Evolutionary conservation across 441 rosid species (phyloP).

Genomic region (Gossypium gossypioides): DNA sequence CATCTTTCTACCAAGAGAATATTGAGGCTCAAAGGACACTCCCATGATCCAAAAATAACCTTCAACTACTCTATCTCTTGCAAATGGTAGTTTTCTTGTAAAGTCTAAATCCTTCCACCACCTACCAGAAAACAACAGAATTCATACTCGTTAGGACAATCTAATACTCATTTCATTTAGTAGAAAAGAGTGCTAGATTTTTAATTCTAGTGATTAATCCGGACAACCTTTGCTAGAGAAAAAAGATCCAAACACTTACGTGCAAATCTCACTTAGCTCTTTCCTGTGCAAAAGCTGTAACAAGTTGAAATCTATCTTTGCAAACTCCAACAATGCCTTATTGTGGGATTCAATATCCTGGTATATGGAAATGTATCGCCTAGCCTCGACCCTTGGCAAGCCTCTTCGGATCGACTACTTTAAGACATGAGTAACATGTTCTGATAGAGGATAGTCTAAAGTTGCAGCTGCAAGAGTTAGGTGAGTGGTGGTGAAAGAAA

Average conservation of each 20-base stretch:
- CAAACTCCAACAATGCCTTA: background rate
- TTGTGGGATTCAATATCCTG: background rate
- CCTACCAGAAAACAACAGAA: constrained; percentile 9
- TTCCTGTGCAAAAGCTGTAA: constrained; percentile 3
- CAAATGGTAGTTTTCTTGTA: background rate
- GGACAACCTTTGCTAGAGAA: too few relatives aligned
- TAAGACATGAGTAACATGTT: background rate
- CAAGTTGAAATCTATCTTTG: constrained; percentile 13
- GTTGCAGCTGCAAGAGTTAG: background rate
- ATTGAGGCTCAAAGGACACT: background rate
- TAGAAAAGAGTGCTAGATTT: too few relatives aligned
- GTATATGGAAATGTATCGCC: constrained; percentile 1
- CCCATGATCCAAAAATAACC: background rate
- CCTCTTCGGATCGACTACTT: background rate
- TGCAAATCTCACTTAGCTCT: constrained; percentile 3
- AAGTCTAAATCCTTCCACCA: constrained; percentile 34
- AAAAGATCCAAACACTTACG: background rate
- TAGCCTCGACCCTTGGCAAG: background rate
- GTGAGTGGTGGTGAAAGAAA: background rate
- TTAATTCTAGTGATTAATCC: too few relatives aligned
- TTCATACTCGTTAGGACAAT: background rate
- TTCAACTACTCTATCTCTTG: background rate
- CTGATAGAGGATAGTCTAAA: background rate
- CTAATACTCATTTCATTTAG: too few relatives aligned
- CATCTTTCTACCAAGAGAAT: background rate